Evolutionary conservation across 1,139 yeast species (phyloP).

Genomic region (Nakaseomyces delphensis): DNA sequence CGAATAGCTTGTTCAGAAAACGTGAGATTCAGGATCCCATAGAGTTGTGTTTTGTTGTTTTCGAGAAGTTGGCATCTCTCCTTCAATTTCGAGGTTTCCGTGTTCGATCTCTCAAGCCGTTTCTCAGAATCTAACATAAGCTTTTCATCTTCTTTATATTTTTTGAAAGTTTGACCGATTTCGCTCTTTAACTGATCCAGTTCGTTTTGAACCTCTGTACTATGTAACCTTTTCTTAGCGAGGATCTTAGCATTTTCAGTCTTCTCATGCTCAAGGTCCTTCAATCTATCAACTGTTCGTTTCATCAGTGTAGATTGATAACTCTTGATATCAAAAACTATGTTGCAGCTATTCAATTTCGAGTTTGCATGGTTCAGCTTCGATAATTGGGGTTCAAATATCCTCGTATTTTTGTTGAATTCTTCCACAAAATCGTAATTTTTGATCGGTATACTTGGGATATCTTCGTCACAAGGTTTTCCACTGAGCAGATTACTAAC

Average conservation of each 20-base stretch:
- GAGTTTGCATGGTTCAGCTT: conserved; percentile 13
- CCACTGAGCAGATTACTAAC: conserved; percentile 5
- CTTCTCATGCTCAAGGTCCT: conserved; percentile 33
- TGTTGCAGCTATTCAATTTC: conserved; percentile 12
- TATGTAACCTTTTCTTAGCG: conserved; percentile 34
- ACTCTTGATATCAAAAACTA: conserved; percentile 27
- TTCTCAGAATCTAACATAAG: conserved; percentile 41
- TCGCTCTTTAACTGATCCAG: conserved; percentile 42
- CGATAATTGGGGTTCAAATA: conserved; percentile 14
- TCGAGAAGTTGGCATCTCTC: conserved; percentile 12
- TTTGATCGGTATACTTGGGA: conserved; percentile 12
- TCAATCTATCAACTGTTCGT: conserved; percentile 35
- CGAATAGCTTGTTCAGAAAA: neutral
- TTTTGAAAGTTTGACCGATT: conserved; percentile 43
- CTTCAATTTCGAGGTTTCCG: conserved; percentile 31
- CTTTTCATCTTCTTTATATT: conserved; percentile 42
- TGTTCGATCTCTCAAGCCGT: conserved; percentile 38
- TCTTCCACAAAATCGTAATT: neutral
- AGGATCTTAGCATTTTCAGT: conserved; percentile 28
- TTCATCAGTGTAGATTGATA: conserved; percentile 40
- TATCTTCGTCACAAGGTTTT: conserved; percentile 12
- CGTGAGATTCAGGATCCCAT: conserved; percentile 7
- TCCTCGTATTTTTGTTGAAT: conserved; percentile 7
- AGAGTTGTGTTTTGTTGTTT: conserved; percentile 11
- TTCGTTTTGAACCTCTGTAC: conserved; percentile 42